A percentile compares a stretch with the other conserved stretches of the same genome.
phyloP scores from a whole-genome alignment of 106 monocot genomes.

The Dendrobium catenatum region DNA sequence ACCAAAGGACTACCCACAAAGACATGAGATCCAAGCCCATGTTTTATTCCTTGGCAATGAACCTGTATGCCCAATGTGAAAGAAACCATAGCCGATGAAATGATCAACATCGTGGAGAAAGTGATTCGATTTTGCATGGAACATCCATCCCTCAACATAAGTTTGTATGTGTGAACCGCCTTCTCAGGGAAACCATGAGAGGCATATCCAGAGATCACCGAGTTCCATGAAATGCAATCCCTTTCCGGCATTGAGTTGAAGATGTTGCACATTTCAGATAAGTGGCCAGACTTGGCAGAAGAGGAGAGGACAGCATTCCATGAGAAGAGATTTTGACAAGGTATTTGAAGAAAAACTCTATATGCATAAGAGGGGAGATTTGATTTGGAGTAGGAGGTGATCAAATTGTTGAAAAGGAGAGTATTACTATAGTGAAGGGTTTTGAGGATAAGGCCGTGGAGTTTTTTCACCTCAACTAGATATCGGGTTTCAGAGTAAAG shows the following conservation, averaged over 20 bases:
- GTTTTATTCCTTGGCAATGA: constrained; percentile 52
- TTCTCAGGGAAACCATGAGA: not conserved
- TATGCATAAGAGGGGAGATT: constrained; percentile 28
- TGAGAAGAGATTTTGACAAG: constrained; percentile 55
- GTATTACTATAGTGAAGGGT: constrained; percentile 20
- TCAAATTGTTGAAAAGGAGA: constrained; percentile 54
- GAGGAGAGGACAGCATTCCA: constrained; percentile 67
- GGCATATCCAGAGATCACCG: constrained; percentile 52
- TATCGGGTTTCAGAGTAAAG: constrained; percentile 17
- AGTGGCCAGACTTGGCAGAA: constrained; percentile 28
- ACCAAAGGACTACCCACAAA: constrained; percentile 81
- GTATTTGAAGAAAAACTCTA: constrained; percentile 60
- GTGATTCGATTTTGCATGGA: constrained; percentile 40
- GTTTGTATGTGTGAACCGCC: constrained; percentile 21
- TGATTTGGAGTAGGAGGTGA: constrained; percentile 39
- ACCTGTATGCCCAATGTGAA: constrained; percentile 35
- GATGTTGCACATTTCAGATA: constrained; percentile 32
- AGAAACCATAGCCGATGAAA: constrained; percentile 26
- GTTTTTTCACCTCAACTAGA: constrained; percentile 29
- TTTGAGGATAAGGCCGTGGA: constrained; percentile 53
- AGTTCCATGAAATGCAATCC: constrained; percentile 65
- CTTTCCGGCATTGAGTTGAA: constrained; percentile 45
- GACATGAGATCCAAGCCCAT: constrained; percentile 38
- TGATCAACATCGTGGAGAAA: constrained; percentile 55
- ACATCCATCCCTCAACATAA: constrained; percentile 26